Conservation (phyloP, 208 protist species). For the Trypanosoma cruzi region DNA sequence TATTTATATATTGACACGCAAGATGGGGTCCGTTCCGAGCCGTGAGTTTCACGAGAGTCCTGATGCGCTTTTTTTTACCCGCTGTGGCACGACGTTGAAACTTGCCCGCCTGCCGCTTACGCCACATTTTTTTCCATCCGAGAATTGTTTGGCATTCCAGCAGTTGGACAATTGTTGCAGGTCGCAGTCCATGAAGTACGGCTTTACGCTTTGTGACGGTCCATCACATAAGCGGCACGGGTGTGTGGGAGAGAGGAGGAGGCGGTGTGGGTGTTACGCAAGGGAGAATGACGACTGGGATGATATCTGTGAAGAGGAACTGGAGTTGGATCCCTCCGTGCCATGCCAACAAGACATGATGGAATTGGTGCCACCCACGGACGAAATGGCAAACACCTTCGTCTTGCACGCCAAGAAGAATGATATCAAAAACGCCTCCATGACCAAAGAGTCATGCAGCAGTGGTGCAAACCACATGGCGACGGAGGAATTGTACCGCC, state of each 20-base stretch:
- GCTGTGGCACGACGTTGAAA: conserved; percentile 35
- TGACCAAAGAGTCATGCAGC: conserved; percentile 5
- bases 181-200: conserved; percentile 61
- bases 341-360: conserved; percentile 7
- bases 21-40: conserved; percentile 63
- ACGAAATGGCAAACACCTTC: not conserved
- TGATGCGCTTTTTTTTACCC: conserved; percentile 40
- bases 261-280: not conserved
- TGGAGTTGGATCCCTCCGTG: conserved; percentile 24
- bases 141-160: conserved; percentile 50
- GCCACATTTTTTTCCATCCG: conserved; percentile 58
- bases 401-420: not conserved
- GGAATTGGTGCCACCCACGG: not conserved
- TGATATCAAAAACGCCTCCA: not conserved
- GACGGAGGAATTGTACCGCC: conserved; percentile 24
- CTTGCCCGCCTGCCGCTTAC: conserved; percentile 52
- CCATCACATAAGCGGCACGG: conserved; percentile 1
- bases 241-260: not conserved
- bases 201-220: conserved; percentile 42
- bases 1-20: conserved; percentile 2
- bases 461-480: conserved; percentile 33
- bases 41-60: conserved; percentile 54
- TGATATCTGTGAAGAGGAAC: conserved; percentile 29
- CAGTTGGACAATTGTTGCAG: conserved; percentile 53
- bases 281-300: conserved; percentile 7